Percentiles rank a stretch among this genome's conserved stretches.
Conservation (phyloP, 164 flowering plant genomes). For the Nymphaea colorata region DNA sequence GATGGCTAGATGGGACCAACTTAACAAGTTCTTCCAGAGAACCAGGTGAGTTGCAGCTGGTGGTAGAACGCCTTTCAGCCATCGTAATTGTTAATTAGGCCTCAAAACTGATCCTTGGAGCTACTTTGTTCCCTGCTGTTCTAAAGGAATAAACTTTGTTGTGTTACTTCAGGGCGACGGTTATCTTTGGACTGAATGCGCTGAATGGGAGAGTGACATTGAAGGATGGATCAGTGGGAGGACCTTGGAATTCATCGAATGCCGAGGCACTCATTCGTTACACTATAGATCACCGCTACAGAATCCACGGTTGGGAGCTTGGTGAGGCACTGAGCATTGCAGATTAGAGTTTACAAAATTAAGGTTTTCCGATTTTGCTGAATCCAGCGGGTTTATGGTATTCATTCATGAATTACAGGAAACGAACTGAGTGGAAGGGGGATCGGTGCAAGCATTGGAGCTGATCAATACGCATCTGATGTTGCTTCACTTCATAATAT, state of each 20-base stretch:
- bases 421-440: constrained; percentile 66
- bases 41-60: constrained; percentile 36
- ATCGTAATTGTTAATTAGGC: too few relatives aligned
- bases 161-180: constrained; percentile 38
- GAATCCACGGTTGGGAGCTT: constrained; percentile 85
- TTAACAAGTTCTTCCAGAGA: constrained; percentile 53
- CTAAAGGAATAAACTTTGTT: not conserved
- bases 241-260: constrained; percentile 67
- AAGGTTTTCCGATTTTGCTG: not conserved
- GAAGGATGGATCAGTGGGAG: constrained; percentile 31
- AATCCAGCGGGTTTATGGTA: not conserved
- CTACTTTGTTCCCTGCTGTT: not conserved
- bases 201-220: constrained; percentile 38
- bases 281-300: constrained; percentile 45
- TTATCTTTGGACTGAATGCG: constrained; percentile 81
- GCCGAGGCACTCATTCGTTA: constrained; percentile 62
- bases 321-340: constrained; percentile 27
- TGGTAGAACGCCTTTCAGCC: too few relatives aligned
- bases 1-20: constrained; percentile 78
- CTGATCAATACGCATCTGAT: constrained; percentile 51
- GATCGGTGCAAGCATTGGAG: constrained; percentile 43
- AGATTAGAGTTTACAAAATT: not conserved
- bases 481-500: constrained; percentile 24
- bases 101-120: too few relatives aligned
- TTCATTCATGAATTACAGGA: constrained; percentile 23